phyloP scores from a whole-genome alignment of 768 basidiomycete species.

The Hericium erinaceus region DNA sequence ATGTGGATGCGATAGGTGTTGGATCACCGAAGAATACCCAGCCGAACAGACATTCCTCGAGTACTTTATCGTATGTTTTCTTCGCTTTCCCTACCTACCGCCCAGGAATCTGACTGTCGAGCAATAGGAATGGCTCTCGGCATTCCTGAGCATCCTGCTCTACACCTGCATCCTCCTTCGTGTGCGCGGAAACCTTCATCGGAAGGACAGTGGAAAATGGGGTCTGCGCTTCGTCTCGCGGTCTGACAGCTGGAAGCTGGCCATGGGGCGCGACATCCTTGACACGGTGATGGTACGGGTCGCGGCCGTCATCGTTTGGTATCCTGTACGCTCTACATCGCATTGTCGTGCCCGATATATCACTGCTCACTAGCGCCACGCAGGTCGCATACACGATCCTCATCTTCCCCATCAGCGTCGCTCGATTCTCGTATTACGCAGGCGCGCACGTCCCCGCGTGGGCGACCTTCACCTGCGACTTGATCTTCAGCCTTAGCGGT shows the following conservation, averaged over 20 bases:
- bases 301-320: slow-evolving; percentile 26
- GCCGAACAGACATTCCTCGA: slow-evolving; percentile 30
- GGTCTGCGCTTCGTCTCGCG: slow-evolving; percentile 23
- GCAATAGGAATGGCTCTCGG: slow-evolving; percentile 26
- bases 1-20: slow-evolving; percentile 25
- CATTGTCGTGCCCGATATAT: too few species aligned
- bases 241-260: slow-evolving; percentile 24
- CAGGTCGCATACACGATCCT: slow-evolving; percentile 24
- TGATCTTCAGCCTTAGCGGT: slow-evolving; percentile 26
- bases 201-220: slow-evolving; percentile 19
- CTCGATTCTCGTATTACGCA: slow-evolving; percentile 23
- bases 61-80: slow-evolving; percentile 32
- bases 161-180: slow-evolving; percentile 27
- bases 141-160: slow-evolving; percentile 23
- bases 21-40: slow-evolving; percentile 35
- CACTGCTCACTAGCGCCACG: too few species aligned
- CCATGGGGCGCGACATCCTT: slow-evolving; percentile 23
- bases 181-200: slow-evolving; percentile 28
- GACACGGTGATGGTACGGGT: slow-evolving; percentile 24
- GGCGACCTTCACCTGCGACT: slow-evolving; percentile 24
- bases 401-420: slow-evolving; percentile 25
- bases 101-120: neutral
- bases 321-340: slow-evolving; percentile 14
- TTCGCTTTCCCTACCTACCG: too few species aligned
- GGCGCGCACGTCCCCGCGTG: slow-evolving; percentile 20